Evolutionary conservation across 1,284 basidiomycete species (phyloP), one percentile per base, ranked within the genome.

Genomic region (Ustilago cynodontis): DNA sequence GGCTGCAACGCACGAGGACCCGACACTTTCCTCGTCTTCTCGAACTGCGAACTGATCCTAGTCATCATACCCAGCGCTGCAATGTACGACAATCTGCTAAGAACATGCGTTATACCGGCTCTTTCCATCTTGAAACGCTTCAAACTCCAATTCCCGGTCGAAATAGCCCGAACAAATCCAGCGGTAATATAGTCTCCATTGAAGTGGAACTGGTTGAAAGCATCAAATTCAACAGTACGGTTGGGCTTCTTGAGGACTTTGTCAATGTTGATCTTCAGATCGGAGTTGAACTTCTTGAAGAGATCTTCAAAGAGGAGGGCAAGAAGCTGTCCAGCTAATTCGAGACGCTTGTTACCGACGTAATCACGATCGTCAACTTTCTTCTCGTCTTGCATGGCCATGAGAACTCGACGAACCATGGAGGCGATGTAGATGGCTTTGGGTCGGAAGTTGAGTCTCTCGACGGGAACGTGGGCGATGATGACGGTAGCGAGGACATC

Each of bases 101-200:
- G 90, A 66, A 99, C 98, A 86, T 99, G 97, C n/a, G 97, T 99
- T 58, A 99, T 95, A 63, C 97, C 97, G 0, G 97, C 97, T 47
- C 98, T 91, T 86, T 99, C 97, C 94, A 99, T 99, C 89, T 97
- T 98, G 91, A 99, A 99, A 70, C 97, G 93, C 87, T 99, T 99
- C 63, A 99, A 88, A 26, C 94, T 95, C 97, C 97, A 99, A 85
- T 99, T 99, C 8, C 97, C 97, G 0, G 97, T 99, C 11, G 96
- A 98, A 79, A 99, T 99, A 26, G 98, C 96, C 59, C 97, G 93
- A 35, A 95, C 93, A 82, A 99, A 98, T 31, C 97, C 98, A 7
- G 93, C 90, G 9, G 96, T 98, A 86, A 99, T 94, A 79, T 94
- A 93, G 83, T 99, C 95, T 58, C 87, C 88, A 68, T 88, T 87